A percentile compares a stretch with the other conserved stretches of the same genome.
These are phyloP conservation scores for Oxalis stricta DNA, from an alignment of 441 rosid species.

Conservation along the genomic window DNA sequence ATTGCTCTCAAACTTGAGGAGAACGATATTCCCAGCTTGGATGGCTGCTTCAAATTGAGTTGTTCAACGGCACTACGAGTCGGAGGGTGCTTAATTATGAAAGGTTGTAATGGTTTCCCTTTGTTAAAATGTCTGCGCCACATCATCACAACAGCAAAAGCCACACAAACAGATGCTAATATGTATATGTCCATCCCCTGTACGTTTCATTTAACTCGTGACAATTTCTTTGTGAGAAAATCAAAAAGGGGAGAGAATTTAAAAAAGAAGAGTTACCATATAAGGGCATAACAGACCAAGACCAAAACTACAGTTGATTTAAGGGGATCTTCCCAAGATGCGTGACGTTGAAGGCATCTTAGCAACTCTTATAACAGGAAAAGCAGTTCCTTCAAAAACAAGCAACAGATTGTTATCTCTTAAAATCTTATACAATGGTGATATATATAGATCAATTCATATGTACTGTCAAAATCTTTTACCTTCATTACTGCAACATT, in stretches of 20 bases:
- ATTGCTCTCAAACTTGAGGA: conserved; percentile 84
- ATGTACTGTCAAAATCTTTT: too few relatives aligned
- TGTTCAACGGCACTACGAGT: conserved; percentile 78
- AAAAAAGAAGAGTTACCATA: conserved; percentile 31
- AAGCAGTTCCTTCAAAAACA: conserved; percentile 50
- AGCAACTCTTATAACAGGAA: conserved; percentile 43
- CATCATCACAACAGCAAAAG: conserved; percentile 47
- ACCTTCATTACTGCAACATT: conserved; percentile 88
- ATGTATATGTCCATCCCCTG: conserved; percentile 66
- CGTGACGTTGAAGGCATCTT: conserved; percentile 27
- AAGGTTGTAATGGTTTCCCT: conserved; percentile 44
- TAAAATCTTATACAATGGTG: too few relatives aligned
- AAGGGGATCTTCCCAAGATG: conserved; percentile 60
- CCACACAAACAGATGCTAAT: conserved; percentile 35
- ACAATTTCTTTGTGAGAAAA: too few relatives aligned
- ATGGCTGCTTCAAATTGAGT: conserved; percentile 55
- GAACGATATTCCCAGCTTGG: conserved; percentile 59
- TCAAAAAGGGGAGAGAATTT: background rate
- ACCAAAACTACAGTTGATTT: conserved; percentile 45
- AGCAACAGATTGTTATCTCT: conserved; percentile 2
- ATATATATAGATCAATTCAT: too few relatives aligned
- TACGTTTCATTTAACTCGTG: conserved; percentile 13
- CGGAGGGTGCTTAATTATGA: conserved; percentile 54
- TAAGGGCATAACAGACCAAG: conserved; percentile 33
- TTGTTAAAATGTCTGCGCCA: conserved; percentile 37